Percentiles rank a stretch among this genome's conserved stretches.
Conservation (phyloP, 2,329 filamentous ascomycete species). For the Epichloe brachyelytri region DNA sequence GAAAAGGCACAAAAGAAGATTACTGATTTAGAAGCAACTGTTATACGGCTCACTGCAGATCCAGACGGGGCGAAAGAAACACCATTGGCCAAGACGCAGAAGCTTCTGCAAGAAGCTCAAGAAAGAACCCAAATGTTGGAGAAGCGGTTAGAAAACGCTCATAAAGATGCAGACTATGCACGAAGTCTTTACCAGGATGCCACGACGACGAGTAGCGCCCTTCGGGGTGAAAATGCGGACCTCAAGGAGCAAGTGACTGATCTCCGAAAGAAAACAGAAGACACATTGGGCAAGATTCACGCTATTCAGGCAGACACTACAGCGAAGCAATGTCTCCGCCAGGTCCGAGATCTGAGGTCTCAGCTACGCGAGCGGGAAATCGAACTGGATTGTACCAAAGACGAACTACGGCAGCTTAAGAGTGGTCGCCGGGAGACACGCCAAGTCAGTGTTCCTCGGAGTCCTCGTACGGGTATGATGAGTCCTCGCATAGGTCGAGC, state of each 20-base stretch:
- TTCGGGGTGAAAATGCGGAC: conserved; percentile 32
- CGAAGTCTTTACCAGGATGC: conserved; percentile 47
- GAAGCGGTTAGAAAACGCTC: conserved; percentile 25
- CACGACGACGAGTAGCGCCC: conserved; percentile 32
- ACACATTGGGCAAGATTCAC: conserved; percentile 35
- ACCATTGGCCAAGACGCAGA: conserved; percentile 15
- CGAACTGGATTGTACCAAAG: conserved; percentile 33
- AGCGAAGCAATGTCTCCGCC: conserved; percentile 20
- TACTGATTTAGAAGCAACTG: conserved; percentile 21
- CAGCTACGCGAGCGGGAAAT: conserved; percentile 37
- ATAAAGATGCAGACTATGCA: conserved; percentile 42
- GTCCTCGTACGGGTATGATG: conserved; percentile 40
- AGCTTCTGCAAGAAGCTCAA: conserved; percentile 23
- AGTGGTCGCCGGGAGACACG: conserved; percentile 42
- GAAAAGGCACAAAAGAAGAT: conserved; percentile 26
- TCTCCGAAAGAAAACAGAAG: conserved; percentile 28
- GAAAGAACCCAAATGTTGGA: conserved; percentile 28
- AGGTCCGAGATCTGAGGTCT: conserved; percentile 28
- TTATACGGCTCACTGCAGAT: conserved; percentile 16
- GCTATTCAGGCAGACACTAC: conserved; percentile 28
- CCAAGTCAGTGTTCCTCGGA: conserved; percentile 42
- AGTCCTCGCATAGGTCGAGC: conserved; percentile 30
- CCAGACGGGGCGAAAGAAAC: conserved; percentile 13
- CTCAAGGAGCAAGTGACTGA: conserved; percentile 29
- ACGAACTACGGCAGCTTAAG: conserved; percentile 35